Conservation (phyloP, 2,329 filamentous ascomycete species). For the Fusarium nematophilum region DNA sequence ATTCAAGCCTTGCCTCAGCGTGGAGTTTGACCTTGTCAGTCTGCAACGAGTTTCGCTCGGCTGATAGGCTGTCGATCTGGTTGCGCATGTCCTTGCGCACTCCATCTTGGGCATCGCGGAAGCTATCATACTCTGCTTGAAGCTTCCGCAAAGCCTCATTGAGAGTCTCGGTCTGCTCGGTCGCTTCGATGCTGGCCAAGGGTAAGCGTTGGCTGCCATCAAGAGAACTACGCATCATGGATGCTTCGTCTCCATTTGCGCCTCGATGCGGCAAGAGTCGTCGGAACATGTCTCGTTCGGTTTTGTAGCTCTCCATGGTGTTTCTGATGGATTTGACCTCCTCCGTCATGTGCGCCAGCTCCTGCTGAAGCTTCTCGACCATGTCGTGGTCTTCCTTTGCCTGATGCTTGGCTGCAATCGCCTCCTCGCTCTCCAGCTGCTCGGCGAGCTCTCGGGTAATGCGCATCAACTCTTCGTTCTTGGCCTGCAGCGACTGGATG, state of each 20-base stretch:
- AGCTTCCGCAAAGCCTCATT: constrained; percentile 85
- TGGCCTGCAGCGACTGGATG: constrained; percentile 83
- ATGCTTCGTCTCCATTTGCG: constrained; percentile 70
- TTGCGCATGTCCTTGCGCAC: constrained; percentile 86
- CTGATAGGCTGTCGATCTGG: constrained; percentile 83
- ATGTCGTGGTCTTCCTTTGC: constrained; percentile 75
- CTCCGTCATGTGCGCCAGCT: constrained; percentile 81
- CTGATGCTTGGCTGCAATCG: constrained; percentile 72
- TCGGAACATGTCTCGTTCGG: constrained; percentile 97
- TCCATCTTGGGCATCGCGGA: constrained; percentile 84
- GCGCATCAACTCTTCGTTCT: constrained; percentile 86
- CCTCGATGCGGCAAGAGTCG: constrained; percentile 85
- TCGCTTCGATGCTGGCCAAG: constrained; percentile 68
- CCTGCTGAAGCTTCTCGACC: constrained; percentile 77
- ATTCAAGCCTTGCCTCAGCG: constrained; percentile 84
- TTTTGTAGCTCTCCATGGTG: constrained; percentile 91
- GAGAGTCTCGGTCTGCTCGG: constrained; percentile 70
- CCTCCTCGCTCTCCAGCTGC: constrained; percentile 91
- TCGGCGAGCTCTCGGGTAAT: constrained; percentile 87
- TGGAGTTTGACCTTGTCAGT: constrained; percentile 82
- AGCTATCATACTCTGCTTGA: constrained; percentile 89
- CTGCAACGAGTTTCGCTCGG: constrained; percentile 85
- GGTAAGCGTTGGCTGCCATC: constrained; percentile 66
- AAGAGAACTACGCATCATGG: constrained; percentile 77
- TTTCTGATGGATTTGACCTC: constrained; percentile 85